Percentiles rank a stretch among this genome's conserved stretches.
Conservation (phyloP, 176 grass and related monocot species). For the Rhynchospora breviuscula region DNA sequence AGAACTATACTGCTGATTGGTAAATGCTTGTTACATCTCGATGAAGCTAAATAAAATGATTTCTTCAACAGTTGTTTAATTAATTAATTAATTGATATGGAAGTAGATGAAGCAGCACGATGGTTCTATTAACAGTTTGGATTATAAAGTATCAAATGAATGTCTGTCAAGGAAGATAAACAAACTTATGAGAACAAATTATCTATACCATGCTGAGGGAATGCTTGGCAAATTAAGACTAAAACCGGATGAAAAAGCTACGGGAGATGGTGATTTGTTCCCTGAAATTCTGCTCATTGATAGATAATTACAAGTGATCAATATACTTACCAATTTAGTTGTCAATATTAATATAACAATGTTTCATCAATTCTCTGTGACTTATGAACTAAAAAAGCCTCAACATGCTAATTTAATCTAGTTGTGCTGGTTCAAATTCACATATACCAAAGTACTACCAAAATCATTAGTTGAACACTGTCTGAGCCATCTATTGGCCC, state of each 20-base stretch:
- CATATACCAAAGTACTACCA: not conserved
- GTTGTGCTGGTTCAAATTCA: not conserved
- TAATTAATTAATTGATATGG: not conserved
- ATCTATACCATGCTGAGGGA: not conserved
- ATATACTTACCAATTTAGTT: not conserved
- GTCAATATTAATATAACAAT: not conserved
- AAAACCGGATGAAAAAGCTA: not conserved
- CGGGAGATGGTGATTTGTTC: not conserved
- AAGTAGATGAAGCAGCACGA: not conserved
- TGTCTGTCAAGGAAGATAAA: not conserved
- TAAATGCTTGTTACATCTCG: too few species aligned
- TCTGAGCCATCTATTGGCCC: not conserved
- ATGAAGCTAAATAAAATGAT: too few species aligned
- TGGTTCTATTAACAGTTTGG: not conserved
- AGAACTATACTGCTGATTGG: too few species aligned
- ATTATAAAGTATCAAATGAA: not conserved
- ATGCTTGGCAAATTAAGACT: not conserved
- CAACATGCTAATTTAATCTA: not conserved
- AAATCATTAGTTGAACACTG: not conserved
- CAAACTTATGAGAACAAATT: not conserved
- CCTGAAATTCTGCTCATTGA: not conserved
- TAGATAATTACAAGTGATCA: not conserved
- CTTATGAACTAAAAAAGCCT: not conserved
- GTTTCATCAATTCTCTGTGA: too few species aligned
- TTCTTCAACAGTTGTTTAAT: not conserved